phyloP scores from a whole-genome alignment of 495 filamentous ascomycete genomes.

The Trypethelium eluteriae region DNA sequence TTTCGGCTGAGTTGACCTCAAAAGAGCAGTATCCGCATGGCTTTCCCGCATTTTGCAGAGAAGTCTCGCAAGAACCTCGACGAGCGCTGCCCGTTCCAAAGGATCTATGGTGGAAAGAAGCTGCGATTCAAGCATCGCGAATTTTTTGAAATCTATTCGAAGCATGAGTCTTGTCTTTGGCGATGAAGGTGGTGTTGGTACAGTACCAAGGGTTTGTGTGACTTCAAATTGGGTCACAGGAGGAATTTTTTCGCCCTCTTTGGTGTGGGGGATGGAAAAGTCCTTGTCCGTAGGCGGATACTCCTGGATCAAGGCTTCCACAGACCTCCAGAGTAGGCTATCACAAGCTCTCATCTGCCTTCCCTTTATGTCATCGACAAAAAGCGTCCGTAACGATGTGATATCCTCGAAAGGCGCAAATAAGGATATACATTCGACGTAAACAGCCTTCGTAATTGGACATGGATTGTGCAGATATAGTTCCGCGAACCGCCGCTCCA shows the following conservation, averaged over 20 bases:
- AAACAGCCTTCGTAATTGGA: conserved; percentile 31
- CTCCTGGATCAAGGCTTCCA: conserved; percentile 2
- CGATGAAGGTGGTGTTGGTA: not conserved
- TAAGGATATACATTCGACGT: conserved; percentile 26
- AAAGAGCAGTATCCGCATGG: not conserved
- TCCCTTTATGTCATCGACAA: not conserved
- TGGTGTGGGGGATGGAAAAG: not conserved
- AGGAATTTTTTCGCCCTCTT: not conserved
- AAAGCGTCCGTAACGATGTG: not conserved
- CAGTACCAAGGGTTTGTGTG: not conserved
- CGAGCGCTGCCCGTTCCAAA: not conserved
- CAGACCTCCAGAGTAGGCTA: not conserved
- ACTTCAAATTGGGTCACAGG: not conserved
- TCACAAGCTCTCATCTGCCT: not conserved
- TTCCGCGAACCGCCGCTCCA: conserved; percentile 5
- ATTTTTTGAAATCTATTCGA: not conserved
- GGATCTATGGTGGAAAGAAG: not conserved
- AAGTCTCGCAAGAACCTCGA: not conserved
- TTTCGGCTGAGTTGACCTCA: too few relatives aligned
- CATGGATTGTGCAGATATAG: conserved; percentile 22
- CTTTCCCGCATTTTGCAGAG: not conserved
- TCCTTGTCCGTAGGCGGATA: not conserved
- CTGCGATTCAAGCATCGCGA: not conserved
- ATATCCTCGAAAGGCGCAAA: conserved; percentile 1
- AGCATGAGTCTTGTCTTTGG: not conserved